A percentile compares a stretch with the other conserved stretches of the same genome.
Conservation (phyloP, 176 grass and related monocot species). For the Cocos nucifera region DNA sequence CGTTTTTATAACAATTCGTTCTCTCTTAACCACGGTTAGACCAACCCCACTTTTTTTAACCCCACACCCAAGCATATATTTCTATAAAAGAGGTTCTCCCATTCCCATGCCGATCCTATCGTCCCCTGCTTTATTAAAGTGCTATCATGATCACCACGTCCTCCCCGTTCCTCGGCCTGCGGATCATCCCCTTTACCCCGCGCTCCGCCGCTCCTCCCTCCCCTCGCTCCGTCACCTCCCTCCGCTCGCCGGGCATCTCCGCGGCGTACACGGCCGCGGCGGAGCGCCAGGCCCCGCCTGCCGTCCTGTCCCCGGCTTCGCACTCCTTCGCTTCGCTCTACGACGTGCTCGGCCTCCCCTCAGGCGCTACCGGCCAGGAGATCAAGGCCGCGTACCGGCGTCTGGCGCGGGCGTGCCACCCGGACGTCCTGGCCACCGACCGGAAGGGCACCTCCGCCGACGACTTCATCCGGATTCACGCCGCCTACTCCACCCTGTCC, state of each 20-base stretch:
- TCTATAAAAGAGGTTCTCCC: too few relatives aligned
- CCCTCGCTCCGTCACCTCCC: slow-evolving; percentile 10
- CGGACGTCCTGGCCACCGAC: slow-evolving; percentile 30
- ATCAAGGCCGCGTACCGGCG: slow-evolving; percentile 62
- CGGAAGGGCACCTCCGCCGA: slow-evolving; percentile 22
- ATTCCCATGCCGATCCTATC: too few relatives aligned
- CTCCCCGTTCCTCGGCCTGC: slow-evolving; percentile 28
- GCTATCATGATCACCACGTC: slow-evolving; percentile 9
- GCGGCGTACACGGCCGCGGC: neutral
- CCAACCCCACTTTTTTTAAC: too few relatives aligned
- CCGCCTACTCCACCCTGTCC: slow-evolving; percentile 57
- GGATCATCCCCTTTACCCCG: neutral
- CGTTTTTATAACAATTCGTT: too few relatives aligned
- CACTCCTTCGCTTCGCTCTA: slow-evolving; percentile 25
- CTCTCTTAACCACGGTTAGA: too few relatives aligned
- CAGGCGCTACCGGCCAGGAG: slow-evolving; percentile 29
- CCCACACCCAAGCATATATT: too few relatives aligned
- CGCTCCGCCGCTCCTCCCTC: slow-evolving; percentile 2
- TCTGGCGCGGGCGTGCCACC: slow-evolving; percentile 43
- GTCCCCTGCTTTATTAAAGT: too few relatives aligned
- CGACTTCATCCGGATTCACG: slow-evolving; percentile 66
- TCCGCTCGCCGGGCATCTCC: slow-evolving; percentile 15
- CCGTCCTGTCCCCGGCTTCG: neutral
- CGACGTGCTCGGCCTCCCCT: slow-evolving; percentile 45
- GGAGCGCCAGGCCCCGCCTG: neutral